Evolutionary conservation across 1,139 yeast genomes (phyloP).

Genomic region (Chernovozyma aurita): DNA sequence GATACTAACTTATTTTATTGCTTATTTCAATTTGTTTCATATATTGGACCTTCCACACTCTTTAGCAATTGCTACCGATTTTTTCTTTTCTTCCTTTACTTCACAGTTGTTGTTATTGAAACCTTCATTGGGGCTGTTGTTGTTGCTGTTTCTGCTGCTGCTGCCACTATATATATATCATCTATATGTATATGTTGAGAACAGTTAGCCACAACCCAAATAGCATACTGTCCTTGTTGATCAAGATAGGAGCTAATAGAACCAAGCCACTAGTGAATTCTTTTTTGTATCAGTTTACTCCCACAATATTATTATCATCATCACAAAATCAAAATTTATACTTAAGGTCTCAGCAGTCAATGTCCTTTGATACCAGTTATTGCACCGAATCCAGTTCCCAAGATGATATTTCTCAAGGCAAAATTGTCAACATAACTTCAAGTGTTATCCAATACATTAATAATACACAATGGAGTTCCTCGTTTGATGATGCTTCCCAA

Average conservation of each 20-base stretch:
- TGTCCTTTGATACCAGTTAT: slow-evolving; percentile 5
- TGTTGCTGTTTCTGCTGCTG: too few species aligned
- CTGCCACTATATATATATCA: too few species aligned
- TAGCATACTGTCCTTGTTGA: slow-evolving; percentile 1
- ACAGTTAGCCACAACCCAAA: neutral
- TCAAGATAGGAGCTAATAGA: slow-evolving; percentile 1
- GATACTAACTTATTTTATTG: too few species aligned
- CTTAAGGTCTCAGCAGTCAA: neutral
- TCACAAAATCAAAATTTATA: neutral
- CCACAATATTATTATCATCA: neutral
- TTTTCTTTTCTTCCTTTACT: too few species aligned
- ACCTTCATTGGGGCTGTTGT: too few species aligned
- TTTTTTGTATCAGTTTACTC: too few species aligned
- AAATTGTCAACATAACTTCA: neutral
- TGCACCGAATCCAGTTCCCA: slow-evolving; percentile 2
- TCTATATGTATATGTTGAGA: neutral
- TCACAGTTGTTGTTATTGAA: too few species aligned
- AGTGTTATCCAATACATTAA: slow-evolving; percentile 2
- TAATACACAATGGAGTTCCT: slow-evolving; percentile 4
- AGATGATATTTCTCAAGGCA: neutral
- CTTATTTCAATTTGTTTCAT: too few species aligned
- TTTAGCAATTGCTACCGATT: too few species aligned
- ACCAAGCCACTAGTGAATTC: too few species aligned
- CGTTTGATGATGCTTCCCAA: slow-evolving; percentile 1
- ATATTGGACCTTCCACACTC: too few species aligned